A percentile compares a stretch with the other conserved stretches of the same genome.
Conservation (phyloP, 1,284 basidiomycete species). For the Hortiboletus rubellus region DNA sequence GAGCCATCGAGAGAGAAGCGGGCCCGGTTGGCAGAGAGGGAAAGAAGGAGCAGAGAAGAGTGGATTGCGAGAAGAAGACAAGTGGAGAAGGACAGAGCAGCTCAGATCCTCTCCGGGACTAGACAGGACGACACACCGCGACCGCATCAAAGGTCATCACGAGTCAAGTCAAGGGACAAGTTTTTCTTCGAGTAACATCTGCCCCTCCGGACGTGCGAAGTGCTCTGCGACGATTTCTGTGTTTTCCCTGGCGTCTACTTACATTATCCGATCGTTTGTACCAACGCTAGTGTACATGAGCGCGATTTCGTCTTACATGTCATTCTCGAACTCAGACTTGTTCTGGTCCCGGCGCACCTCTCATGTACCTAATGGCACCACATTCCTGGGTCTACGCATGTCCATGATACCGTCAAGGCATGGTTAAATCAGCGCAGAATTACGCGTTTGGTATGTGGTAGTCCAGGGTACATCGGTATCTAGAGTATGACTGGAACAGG, state of each 20-base stretch:
- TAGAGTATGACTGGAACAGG: slow-evolving; percentile 15
- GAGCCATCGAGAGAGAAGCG: slow-evolving; percentile 61
- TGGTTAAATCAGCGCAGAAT: not conserved
- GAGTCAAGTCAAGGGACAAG: slow-evolving; percentile 35
- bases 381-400: not conserved
- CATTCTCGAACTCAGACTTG: not conserved
- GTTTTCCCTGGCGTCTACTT: not conserved
- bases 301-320: slow-evolving; percentile 11
- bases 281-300: not conserved
- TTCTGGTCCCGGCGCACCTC: not conserved
- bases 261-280: not conserved
- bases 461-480: slow-evolving; percentile 14
- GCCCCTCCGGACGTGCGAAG: slow-evolving; percentile 17
- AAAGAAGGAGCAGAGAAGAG: slow-evolving; percentile 51
- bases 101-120: slow-evolving; percentile 30
- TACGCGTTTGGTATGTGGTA: slow-evolving; percentile 11
- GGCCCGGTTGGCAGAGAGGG: slow-evolving; percentile 53
- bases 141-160: slow-evolving; percentile 19
- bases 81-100: slow-evolving; percentile 43
- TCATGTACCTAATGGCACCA: slow-evolving; percentile 8
- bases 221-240: not conserved
- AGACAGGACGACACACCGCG: slow-evolving; percentile 23
- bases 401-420: too few relatives aligned
- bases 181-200: slow-evolving; percentile 42
- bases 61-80: slow-evolving; percentile 42